Evolutionary conservation across 768 basidiomycete species (phyloP), one percentile per base, ranked within the genome.

Genomic region (Fistulinella prunicolor): DNA sequence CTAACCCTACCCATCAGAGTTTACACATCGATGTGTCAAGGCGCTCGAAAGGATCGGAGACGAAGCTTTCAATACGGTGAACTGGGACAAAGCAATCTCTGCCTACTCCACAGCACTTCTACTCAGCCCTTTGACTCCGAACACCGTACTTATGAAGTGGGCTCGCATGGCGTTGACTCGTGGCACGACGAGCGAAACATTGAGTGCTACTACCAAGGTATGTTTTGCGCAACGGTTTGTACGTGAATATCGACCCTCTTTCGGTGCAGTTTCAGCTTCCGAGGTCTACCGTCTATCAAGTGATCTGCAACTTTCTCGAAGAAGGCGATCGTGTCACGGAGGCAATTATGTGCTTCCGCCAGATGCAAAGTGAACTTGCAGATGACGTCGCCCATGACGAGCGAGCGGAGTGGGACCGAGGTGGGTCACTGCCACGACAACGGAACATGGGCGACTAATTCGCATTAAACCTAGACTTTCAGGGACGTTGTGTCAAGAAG

Each of bases 241-340:
- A 41, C 17, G 3, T 3, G 6, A 20, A 20, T 23, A 3, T 7
- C 35, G 30, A 48, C 3, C 7, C n/a, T 8, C 14, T 21, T n/a
- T 37, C 23, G 12, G 5, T 6, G n/a, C 12, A 54, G 53, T 47
- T 54, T 16, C 35, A 22, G 9, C 7, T 47, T n/a, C 42, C 49
- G 1, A 36, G 6, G 28, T 29, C 36, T 2, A 0, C 6, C 3
- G 13, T 47, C 8, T 40, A 44, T 21, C 40, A 10, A 0, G 13
- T 9, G 0, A 46, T 54, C 2, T 54, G 50, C 17, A 30, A 42
- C 0, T n/a, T 24, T 20, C 28, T 49, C 0, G 51, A 53, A 30
- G 28, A 3, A 17, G 17, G 30, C 12, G 32, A 16, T 17, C 50
- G 24, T 3, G 6, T 42, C 19, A 14, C 23, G 4, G 26, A 53